These are phyloP conservation scores for Sporothrix pseudoabietina DNA, from an alignment of 2,329 filamentous ascomycete species.

Conservation along the genomic window DNA sequence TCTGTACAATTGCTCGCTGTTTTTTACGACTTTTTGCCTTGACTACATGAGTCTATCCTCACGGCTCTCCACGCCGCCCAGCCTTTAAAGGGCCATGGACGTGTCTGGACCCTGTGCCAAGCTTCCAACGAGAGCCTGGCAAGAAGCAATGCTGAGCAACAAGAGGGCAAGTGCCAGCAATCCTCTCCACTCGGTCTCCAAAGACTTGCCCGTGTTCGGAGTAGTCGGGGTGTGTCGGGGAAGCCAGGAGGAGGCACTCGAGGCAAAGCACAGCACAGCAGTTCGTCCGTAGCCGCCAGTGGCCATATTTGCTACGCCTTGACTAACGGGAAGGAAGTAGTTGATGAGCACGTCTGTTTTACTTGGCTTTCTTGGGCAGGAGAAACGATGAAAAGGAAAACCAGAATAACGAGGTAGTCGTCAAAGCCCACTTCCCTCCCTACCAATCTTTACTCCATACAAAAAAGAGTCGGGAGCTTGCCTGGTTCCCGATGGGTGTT, in stretches of 20 bases:
- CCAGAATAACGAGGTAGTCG: background rate
- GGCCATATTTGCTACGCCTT: background rate
- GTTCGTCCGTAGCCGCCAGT: background rate
- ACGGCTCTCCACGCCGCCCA: background rate
- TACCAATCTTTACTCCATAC: background rate
- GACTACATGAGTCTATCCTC: background rate
- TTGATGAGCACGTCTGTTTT: background rate
- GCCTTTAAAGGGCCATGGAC: background rate
- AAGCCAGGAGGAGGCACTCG: too few species aligned
- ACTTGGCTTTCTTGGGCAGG: background rate
- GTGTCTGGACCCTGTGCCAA: constrained; percentile 20
- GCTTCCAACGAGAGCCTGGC: background rate
- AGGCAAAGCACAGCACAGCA: too few species aligned
- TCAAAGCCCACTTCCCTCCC: background rate
- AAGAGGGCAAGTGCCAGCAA: background rate
- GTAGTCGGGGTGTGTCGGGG: constrained; percentile 14
- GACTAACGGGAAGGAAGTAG: background rate
- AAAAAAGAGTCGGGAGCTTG: constrained; percentile 10
- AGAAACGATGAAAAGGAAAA: background rate
- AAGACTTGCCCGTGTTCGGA: constrained; percentile 15
- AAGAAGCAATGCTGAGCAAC: background rate
- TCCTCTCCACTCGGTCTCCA: constrained; percentile 12
- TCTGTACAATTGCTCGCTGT: background rate
- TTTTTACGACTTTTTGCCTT: background rate
- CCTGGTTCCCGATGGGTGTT: background rate